Evolutionary conservation across 768 basidiomycete species (phyloP), one percentile per base, ranked within the genome.

Genomic region (Tylopilus intermedius): DNA sequence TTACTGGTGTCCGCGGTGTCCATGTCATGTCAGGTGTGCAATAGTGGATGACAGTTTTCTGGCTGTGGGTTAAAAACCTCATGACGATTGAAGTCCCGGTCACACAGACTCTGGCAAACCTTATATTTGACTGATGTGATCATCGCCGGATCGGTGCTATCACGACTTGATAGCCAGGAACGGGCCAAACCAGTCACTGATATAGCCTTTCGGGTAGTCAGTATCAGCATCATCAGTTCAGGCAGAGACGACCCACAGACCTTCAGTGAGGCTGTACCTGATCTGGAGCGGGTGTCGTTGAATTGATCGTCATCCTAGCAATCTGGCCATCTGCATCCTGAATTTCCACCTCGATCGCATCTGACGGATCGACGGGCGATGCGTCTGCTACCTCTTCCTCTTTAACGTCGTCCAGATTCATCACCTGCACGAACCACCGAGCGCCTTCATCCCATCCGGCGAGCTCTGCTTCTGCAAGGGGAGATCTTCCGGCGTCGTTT

Each of bases 381-480:
- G 47, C 39, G 10, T 41, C 40, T 9, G 62, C 62, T 13, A 63
- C 67, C 8, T 65, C 68, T 15, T 66, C 68, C n/a, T 66, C 68
- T 21, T 70, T 71, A 22, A 65, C 74, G 38, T 71, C 79, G 22
- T 84, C 84, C 3, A 93, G 74, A 47, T 81, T 79, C 86, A 94
- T 94, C 69, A 86, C 78, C 63, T 83, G 78, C 0, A 89, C 89
- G 42, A 92, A 75, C 84, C 86, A 91, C 61, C 78, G 79, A 14
- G 90, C 86, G 22, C 90, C 90, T 57, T 93, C 91, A 15, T 90
- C 83, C 84, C 88, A 90, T 1, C 80, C 86, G 3, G 78, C 82
- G 41, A 81, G 74, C 67, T 92, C 90, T 0, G 88, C 92, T 67
- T 90, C 90, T 14, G 78, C 86, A 0, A 94, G 76, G n/a, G 90